These are phyloP conservation scores for Desmodesmus armatus DNA, from an alignment of 139 green algal genomes.

Conservation along the genomic window DNA sequence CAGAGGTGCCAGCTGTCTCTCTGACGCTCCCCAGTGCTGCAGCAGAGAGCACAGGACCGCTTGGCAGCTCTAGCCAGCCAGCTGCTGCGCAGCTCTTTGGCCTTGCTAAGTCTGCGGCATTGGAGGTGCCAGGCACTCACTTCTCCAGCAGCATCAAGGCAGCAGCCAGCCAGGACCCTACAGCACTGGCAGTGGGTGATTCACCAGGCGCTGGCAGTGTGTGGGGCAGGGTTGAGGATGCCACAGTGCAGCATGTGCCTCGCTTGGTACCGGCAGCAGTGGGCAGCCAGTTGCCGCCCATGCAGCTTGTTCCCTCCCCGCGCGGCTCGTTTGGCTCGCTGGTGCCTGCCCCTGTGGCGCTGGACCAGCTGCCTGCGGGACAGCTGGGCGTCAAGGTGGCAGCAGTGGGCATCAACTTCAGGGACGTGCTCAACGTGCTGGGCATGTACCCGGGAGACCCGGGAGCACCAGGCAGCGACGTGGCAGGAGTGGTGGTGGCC, in stretches of 20 bases:
- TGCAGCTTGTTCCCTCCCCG: conserved; percentile 59
- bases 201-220: background rate
- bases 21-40: background rate
- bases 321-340: conserved; percentile 67
- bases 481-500: conserved; percentile 72
- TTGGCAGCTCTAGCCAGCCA: background rate
- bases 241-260: background rate
- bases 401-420: conserved; percentile 91
- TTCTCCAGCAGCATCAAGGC: too few relatives aligned
- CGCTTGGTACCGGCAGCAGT: background rate
- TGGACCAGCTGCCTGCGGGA: conserved; percentile 25
- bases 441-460: conserved; percentile 94
- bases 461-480: conserved; percentile 76
- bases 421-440: conserved; percentile 70
- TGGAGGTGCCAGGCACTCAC: conserved; percentile 25
- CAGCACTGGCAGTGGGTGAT: background rate
- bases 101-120: conserved; percentile 29
- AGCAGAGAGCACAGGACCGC: background rate
- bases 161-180: background rate
- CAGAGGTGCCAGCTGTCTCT: background rate
- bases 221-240: background rate
- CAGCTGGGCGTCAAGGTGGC: conserved; percentile 72
- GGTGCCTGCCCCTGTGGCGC: conserved; percentile 48
- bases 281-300: background rate
- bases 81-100: conserved; percentile 9